A percentile compares a stretch with the other conserved stretches of the same genome.
Evolutionary conservation across 805 yeast genomes (phyloP).

Genomic region (Candida insectorum): DNA sequence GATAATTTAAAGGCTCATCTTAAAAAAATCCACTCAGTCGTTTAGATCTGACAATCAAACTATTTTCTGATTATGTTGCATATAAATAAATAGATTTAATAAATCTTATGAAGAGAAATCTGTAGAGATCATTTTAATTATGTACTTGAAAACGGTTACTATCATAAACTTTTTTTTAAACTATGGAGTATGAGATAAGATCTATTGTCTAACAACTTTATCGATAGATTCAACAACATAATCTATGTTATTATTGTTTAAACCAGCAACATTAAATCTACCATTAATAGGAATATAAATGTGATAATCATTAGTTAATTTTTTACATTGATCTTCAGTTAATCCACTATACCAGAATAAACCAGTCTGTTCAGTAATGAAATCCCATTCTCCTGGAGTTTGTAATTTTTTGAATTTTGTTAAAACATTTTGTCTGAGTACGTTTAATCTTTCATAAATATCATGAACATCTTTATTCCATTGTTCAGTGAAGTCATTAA

Average conservation of each 20-base stretch:
- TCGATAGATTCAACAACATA: constrained; percentile 36
- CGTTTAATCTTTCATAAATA: constrained; percentile 28
- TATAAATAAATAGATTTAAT: no score
- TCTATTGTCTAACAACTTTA: constrained; percentile 32
- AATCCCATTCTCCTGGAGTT: constrained; percentile 45
- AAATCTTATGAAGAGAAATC: no score
- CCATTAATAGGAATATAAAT: constrained; percentile 38
- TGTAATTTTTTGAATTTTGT: constrained; percentile 26
- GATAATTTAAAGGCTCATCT: constrained; percentile 60
- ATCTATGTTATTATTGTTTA: constrained; percentile 37
- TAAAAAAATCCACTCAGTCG: constrained; percentile 50
- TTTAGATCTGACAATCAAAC: no score
- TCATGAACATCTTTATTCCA: constrained; percentile 37
- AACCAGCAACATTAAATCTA: constrained; percentile 44
- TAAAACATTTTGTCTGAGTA: constrained; percentile 26
- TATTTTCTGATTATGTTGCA: no score
- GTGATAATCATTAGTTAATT: constrained; percentile 32
- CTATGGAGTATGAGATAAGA: no score
- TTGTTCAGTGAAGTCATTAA: constrained; percentile 20
- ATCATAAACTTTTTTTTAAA: no score
- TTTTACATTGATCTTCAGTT: constrained; percentile 27
- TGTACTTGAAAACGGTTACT: no score
- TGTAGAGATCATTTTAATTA: no score
- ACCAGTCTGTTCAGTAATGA: constrained; percentile 34
- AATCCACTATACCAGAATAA: constrained; percentile 46